Conservation (phyloP, 805 yeast species). For the Maudiozyma turicensis region DNA sequence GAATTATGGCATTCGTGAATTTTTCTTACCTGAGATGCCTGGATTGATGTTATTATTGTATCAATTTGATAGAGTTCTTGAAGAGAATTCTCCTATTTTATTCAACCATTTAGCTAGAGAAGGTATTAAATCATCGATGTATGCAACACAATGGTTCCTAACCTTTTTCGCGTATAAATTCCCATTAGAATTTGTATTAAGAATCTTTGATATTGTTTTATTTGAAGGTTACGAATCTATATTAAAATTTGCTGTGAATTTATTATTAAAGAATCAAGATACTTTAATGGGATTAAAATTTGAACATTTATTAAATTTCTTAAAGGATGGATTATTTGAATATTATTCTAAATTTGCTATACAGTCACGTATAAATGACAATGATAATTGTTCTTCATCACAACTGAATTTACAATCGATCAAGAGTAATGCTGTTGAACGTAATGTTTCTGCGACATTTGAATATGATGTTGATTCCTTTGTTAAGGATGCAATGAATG, state of each 20-base stretch:
- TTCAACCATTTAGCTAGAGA: slow-evolving; percentile 71
- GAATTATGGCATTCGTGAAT: slow-evolving; percentile 65
- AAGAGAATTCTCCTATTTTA: slow-evolving; percentile 62
- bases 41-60: slow-evolving; percentile 78
- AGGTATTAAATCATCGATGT: slow-evolving; percentile 89
- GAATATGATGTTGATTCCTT: slow-evolving; percentile 60
- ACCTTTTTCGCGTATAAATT: slow-evolving; percentile 92
- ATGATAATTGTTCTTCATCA: slow-evolving; percentile 8
- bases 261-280: slow-evolving; percentile 61
- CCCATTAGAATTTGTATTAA: slow-evolving; percentile 76
- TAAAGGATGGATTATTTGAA: slow-evolving; percentile 73
- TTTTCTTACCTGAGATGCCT: slow-evolving; percentile 86
- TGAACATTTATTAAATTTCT: slow-evolving; percentile 65
- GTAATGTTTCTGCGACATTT: slow-evolving; percentile 12
- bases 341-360: slow-evolving; percentile 40
- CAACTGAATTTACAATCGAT: slow-evolving; percentile 2
- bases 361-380: background rate
- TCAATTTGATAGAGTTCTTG: slow-evolving; percentile 83
- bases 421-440: slow-evolving; percentile 1
- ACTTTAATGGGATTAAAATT: slow-evolving; percentile 53
- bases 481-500: slow-evolving; percentile 63
- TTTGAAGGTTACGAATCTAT: slow-evolving; percentile 88
- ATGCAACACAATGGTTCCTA: slow-evolving; percentile 95
- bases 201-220: slow-evolving; percentile 80
- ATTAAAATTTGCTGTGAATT: slow-evolving; percentile 71